phyloP scores from a whole-genome alignment of 495 filamentous ascomycete species.

The Oleoguttula mirabilis region DNA sequence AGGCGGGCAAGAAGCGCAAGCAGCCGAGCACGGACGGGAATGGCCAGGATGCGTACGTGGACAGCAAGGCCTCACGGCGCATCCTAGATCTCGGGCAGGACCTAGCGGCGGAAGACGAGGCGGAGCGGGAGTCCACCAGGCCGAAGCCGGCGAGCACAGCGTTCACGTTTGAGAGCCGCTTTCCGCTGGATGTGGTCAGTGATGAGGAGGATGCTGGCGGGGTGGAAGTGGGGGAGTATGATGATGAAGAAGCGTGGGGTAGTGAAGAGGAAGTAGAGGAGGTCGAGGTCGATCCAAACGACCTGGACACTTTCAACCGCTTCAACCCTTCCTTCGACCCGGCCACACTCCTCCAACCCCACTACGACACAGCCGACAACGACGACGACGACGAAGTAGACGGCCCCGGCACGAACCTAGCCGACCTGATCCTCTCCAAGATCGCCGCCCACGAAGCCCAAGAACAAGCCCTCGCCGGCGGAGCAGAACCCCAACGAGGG shows the following conservation, averaged over 20 bases:
- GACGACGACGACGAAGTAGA: slow-evolving; percentile 36
- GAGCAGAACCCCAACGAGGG: background rate
- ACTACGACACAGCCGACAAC: slow-evolving; percentile 22
- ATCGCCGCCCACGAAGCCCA: slow-evolving; percentile 84
- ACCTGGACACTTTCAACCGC: slow-evolving; percentile 79
- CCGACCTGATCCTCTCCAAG: slow-evolving; percentile 83
- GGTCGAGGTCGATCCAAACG: slow-evolving; percentile 70
- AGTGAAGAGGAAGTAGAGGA: slow-evolving; percentile 45
- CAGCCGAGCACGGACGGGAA: slow-evolving; percentile 34
- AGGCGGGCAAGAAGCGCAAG: slow-evolving; percentile 29
- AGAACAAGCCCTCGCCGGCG: slow-evolving; percentile 28
- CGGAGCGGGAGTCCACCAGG: slow-evolving; percentile 34
- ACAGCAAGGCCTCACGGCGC: slow-evolving; percentile 73
- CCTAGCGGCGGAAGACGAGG: slow-evolving; percentile 61
- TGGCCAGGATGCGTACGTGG: slow-evolving; percentile 58
- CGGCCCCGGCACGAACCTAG: slow-evolving; percentile 59
- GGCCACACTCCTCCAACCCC: slow-evolving; percentile 28
- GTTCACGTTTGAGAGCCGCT: slow-evolving; percentile 53
- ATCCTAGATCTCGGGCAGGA: slow-evolving; percentile 80
- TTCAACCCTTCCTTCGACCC: slow-evolving; percentile 56
- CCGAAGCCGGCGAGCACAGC: slow-evolving; percentile 39
- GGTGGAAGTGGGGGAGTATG: slow-evolving; percentile 31
- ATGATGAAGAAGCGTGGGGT: slow-evolving; percentile 44
- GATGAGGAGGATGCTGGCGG: slow-evolving; percentile 31
- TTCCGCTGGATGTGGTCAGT: slow-evolving; percentile 35